Conservation (phyloP, 495 filamentous ascomycete species). For the Durotheca rogersii region DNA sequence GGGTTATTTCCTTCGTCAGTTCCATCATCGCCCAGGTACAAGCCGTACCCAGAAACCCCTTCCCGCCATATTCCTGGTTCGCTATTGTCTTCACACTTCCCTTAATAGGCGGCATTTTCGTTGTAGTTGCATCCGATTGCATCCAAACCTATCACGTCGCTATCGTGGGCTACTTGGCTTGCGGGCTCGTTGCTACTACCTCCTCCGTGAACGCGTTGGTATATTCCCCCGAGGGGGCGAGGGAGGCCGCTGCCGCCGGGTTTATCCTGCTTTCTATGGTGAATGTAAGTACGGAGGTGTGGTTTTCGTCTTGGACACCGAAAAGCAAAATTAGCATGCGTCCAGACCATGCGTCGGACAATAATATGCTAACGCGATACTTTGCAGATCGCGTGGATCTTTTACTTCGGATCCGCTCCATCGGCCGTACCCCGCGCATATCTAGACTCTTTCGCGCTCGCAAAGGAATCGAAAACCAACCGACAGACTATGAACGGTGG, state of each 20-base stretch:
- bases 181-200: constrained; percentile 78
- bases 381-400: constrained; percentile 90
- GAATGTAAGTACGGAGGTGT: constrained; percentile 59
- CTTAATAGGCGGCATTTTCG: constrained; percentile 72
- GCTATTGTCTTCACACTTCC: constrained; percentile 80
- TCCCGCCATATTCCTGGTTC: constrained; percentile 92
- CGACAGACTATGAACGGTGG: constrained; percentile 66
- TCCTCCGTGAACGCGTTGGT: constrained; percentile 80
- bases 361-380: constrained; percentile 16
- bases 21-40: constrained; percentile 71
- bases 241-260: constrained; percentile 86
- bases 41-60: constrained; percentile 36
- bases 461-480: constrained; percentile 75
- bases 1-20: constrained; percentile 87
- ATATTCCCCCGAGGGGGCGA: constrained; percentile 65
- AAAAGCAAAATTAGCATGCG: neutral
- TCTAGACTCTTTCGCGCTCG: constrained; percentile 91
- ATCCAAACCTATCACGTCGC: constrained; percentile 87
- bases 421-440: constrained; percentile 85
- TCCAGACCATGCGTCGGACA: too few species aligned
- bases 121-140: constrained; percentile 79
- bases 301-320: neutral
- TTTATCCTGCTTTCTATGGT: constrained; percentile 97
- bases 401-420: constrained; percentile 94
- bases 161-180: constrained; percentile 82